Evolutionary conservation across 2,329 filamentous ascomycete species (phyloP).

Genomic region (Metarhizium sp.): DNA sequence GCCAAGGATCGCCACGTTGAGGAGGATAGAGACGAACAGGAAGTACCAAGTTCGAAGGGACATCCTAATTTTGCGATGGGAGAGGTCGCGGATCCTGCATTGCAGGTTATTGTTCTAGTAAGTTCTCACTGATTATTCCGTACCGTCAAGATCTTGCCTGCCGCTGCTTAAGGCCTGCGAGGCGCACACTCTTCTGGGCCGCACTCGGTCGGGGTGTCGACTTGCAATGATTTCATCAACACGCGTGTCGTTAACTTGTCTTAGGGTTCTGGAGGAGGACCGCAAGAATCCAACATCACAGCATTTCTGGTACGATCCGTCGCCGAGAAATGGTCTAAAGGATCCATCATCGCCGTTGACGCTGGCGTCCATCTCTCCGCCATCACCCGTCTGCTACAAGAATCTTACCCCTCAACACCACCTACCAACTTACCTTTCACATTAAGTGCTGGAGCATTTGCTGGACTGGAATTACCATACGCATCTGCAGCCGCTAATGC

Average conservation of each 20-base stretch:
- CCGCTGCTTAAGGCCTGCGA: neutral
- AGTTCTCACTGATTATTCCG: slow-evolving; percentile 24
- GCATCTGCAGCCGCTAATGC: slow-evolving; percentile 67
- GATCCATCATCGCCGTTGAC: slow-evolving; percentile 85
- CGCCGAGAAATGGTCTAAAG: slow-evolving; percentile 67
- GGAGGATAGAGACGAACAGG: neutral
- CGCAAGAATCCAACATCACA: slow-evolving; percentile 81
- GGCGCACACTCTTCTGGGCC: neutral
- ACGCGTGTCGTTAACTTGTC: neutral
- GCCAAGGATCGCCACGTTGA: neutral
- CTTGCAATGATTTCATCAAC: neutral
- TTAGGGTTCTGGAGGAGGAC: slow-evolving; percentile 83
- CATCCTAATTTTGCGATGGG: slow-evolving; percentile 12
- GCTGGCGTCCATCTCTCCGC: slow-evolving; percentile 82
- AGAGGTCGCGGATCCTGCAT: slow-evolving; percentile 32
- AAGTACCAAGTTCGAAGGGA: neutral
- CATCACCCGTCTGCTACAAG: slow-evolving; percentile 69
- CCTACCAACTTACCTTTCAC: slow-evolving; percentile 34
- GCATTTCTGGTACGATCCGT: slow-evolving; percentile 81
- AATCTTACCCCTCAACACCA: slow-evolving; percentile 30
- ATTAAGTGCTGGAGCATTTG: slow-evolving; percentile 64
- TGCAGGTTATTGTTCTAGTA: slow-evolving; percentile 71
- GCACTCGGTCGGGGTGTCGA: neutral
- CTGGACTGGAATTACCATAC: slow-evolving; percentile 63
- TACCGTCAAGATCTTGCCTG: neutral